Evolutionary conservation across 192 early-diverging fungal genomes (phyloP), one percentile per base, ranked within the genome.

Genomic region (Chytriomyces sp.): DNA sequence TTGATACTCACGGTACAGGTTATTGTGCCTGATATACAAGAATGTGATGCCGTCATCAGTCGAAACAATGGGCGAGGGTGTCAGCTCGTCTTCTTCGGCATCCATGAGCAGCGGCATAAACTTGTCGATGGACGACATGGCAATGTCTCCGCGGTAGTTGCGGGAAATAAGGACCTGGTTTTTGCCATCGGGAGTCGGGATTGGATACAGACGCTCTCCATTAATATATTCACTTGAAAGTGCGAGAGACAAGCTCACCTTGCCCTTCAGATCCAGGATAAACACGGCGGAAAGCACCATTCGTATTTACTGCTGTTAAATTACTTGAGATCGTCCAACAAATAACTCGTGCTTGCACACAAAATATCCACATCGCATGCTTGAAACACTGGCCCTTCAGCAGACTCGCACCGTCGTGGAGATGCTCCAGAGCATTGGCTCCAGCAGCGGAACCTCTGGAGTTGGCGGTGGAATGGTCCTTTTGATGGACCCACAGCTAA

Each of bases 101-200:
- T 96, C 94, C 50, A 95, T 85, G 44, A 99, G 88, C 79, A 99
- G 83, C 11, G 96, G 95, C 95, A 99, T 95, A 82, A 99, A 99
- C 83, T 95, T 96, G 61, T 99, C 97, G 69, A 97, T 93, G 26
- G 95, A 92, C 60, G 88, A 88, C 91, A 97, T 93, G 73, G 97
- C 96, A 79, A 99, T 96, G 83, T 99, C 97, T 6, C 97, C 97
- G 24, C 97, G 91, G 83, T 97, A 99, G 86, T 98, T 96, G 44
- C 97, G 89, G 9, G 96, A 94, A 81, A 99, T 99, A 68, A 99
- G 93, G 67, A 97, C 94, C 86, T 87, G 23, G 35, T 35, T 35
- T 35, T 47, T 60, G 61, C 48, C 45, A 8, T 48, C 13, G 9
- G 64, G 23, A 7, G 18, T 65, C 10, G 57, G 10, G 28, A 18